These are phyloP conservation scores for Trypanosoma brucei DNA, from an alignment of 208 protist genomes.

Conservation along the genomic window DNA sequence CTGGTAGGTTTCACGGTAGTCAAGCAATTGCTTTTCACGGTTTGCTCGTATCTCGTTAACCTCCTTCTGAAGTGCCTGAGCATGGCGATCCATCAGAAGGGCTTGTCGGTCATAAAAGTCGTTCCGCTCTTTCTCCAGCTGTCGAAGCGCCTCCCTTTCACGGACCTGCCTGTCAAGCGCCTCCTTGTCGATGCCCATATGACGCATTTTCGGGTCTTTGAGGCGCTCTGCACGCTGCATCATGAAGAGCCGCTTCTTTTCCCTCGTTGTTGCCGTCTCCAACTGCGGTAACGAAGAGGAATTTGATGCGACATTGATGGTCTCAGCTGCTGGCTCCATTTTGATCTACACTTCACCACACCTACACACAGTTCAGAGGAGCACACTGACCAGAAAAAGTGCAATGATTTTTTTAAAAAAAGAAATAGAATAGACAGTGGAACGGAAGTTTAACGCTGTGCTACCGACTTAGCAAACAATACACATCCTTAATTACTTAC, in stretches of 20 bases:
- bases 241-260: conserved; percentile 85
- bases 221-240: conserved; percentile 86
- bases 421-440: too few relatives aligned
- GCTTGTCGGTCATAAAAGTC: conserved; percentile 85
- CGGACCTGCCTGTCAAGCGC: conserved; percentile 89
- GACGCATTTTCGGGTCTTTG: conserved; percentile 85
- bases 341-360: background rate
- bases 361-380: background rate
- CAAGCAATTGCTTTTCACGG: conserved; percentile 74
- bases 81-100: conserved; percentile 87
- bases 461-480: too few relatives aligned
- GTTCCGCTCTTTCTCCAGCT: conserved; percentile 82
- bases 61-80: conserved; percentile 82
- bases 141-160: conserved; percentile 80
- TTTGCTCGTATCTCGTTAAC: conserved; percentile 71
- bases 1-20: conserved; percentile 87
- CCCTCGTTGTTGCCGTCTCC: conserved; percentile 6
- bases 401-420: too few relatives aligned
- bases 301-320: conserved; percentile 3
- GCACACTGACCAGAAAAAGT: too few relatives aligned
- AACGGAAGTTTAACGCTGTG: too few relatives aligned
- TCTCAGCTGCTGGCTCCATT: conserved; percentile 10
- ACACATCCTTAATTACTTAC: too few relatives aligned
- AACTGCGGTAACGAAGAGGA: conserved; percentile 1
- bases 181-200: conserved; percentile 90